A percentile compares a stretch with the other conserved stretches of the same genome.
phyloP scores from a whole-genome alignment of 345 rosid species.

The Citrus sinensis region DVS_A1.0 CM039168.1:7336001-7336500 shows the following conservation, averaged over 20 bases:
- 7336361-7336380: too few species aligned
- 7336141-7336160: conserved; percentile 17
- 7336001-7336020: neutral
- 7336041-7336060: conserved; percentile 2
- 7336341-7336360: too few species aligned
- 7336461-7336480: too few species aligned
- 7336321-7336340: neutral
- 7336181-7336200: neutral
- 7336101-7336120: conserved; percentile 22
- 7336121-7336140: conserved; percentile 14
- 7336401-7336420: too few species aligned
- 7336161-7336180: neutral
- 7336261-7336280: neutral
- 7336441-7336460: too few species aligned
- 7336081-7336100: neutral
- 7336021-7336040: conserved; percentile 18
- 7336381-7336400: too few species aligned
- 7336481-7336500: too few species aligned
- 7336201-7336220: neutral
- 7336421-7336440: too few species aligned
- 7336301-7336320: neutral
- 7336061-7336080: conserved; percentile 12
- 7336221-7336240: neutral
- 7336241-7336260: too few species aligned
- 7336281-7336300: neutral